Evolutionary conservation across 2,329 filamentous ascomycete genomes (phyloP), one percentile per base, ranked within the genome.

Genomic region (Coniochaeta prunicola): DNA sequence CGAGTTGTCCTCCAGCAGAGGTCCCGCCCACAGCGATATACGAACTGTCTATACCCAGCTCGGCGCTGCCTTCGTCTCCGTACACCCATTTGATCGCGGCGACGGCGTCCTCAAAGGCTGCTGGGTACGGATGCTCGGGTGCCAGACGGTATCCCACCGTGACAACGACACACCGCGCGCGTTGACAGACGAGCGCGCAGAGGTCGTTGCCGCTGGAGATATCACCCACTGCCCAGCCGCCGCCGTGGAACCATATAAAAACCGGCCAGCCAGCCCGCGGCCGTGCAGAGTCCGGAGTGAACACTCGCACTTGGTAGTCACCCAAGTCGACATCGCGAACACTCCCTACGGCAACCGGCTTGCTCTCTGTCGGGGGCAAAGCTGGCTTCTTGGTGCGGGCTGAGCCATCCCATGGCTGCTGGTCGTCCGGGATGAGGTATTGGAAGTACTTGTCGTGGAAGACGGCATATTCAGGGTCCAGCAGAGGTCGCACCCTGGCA

Each of bases 161-260:
- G 54, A 73, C 59, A 4, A 73, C 69, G 8, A 66, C 59, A 45
- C 65, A 70, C 10, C 26, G 28, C 48, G 42, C 59, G 60, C 62
- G 45, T 53, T 68, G 58, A 55, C 71, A 74, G 9, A 70, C 59
- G 55, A 67, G 66, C 4, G 42, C 19, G 17, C 42, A 48, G 38
- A 74, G 68, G 34, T 70, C 71, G 10, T 68, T 69, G 9, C 72
- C 71, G 57, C 66, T 73, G 7, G 66, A 65, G 6, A 74, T 56
- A 3, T 68, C 69, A 0, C 74, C 74, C 57, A 73, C 66, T 4
- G 69, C 73, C 73, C 73, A 76, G 2, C 73, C 73, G 5, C 74
- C 74, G 24, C 74, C 74, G 50, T 76, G 74, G 26, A 70, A 71
- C 74, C 73, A 76, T 9, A 76, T 57, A n/a, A 75, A 65, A 5